Evolutionary conservation across 2,329 filamentous ascomycete genomes (phyloP), one percentile per base, ranked within the genome.

Genomic region (Claviceps sp.): DNA sequence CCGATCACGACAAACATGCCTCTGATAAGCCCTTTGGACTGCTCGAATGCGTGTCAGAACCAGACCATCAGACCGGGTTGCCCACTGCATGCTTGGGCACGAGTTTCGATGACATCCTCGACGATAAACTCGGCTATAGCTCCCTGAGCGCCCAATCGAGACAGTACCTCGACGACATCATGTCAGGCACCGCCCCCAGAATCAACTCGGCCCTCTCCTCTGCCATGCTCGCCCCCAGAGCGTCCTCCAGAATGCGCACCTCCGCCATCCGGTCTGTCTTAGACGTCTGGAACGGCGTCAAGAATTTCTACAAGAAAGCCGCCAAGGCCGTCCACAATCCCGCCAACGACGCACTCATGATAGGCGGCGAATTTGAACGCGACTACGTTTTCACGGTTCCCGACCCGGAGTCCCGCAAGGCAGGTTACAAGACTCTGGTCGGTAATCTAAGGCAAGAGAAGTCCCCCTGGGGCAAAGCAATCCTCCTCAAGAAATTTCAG

Each of bases 371-470:
- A 44, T 41, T 58, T 34, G 54, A 58, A 34, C 40, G 48, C 8
- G 52, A 57, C 6, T 30, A 62, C 17, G 34, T 53, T 1, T 61
- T 57, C 47, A 52, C 56, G 30, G 47, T 62, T 7, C 60, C 60
- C 1, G 50, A 63, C 24, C 55, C 55, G 14, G 4, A 4, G 2
- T 17, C 40, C 3, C 3, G 2, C 13, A 38, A 2, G 16, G 47
- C 13, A 24, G 16, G 1, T 30, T 39, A 37, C 24, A 54, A 52
- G 30, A 40, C 11, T 16, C 44, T 51, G 4, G 8, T 34, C 2
- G 41, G 30, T 22, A 14, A 5, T n/a, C 2, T 24, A 10, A 22
- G 5, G 1, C 22, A 40, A 24, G 13, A 2, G 7, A 0, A 46
- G 24, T 49, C 52, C 6, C 49, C 50, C n/a, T 54, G 52, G 52